Evolutionary conservation across 805 yeast genomes (phyloP), one percentile per base, ranked within the genome.

Genomic region (Myxozyma mucilagina): DNA sequence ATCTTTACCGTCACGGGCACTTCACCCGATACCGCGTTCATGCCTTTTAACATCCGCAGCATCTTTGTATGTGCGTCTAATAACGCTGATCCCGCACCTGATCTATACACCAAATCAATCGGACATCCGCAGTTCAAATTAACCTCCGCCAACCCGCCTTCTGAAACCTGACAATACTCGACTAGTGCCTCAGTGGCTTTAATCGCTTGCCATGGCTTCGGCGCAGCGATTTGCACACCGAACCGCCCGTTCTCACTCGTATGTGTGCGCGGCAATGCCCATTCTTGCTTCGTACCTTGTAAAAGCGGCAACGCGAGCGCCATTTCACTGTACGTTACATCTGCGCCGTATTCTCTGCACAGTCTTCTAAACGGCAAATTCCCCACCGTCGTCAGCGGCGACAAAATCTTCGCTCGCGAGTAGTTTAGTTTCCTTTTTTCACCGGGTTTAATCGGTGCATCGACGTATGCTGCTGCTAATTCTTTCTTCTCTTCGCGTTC

Each of bases 41-140:
- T 94, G 2, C 94, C 90, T 69, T 88, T 86, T 51, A 93, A 76
- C 69, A 91, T 85, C 66, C 96, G 81, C 45, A 87, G 72, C 75
- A 92, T 76, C 70, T 89, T 84, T 2, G 96, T 86, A 9, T 96
- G 96, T 69, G 89, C 90, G 65, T 91, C 97, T 80, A 94, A 77
- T 57, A 94, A 80, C 0, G 97, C 98, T 41, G 96, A 86, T 1
- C 99, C 99, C 64, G 96, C 96, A 44, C 99, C 99, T 72, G 89
- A 90, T 67, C 93, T 84, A 74, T 86, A 94, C n/a, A 94, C 78
- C 68, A 94, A 80, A 72, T 96, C 99, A 67, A 94, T 94, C 14
- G 99, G 99, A 74, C 99, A 94, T 1, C 99, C 99, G 71, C 96
- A 87, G 75, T 94, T 94, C 70, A 94, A 81, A 72, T 94, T 94